Evolutionary conservation across 2,329 filamentous ascomycete genomes (phyloP), one percentile per base, ranked within the genome.

Genomic region (Stagonosporopsis chrysanthemi): DNA sequence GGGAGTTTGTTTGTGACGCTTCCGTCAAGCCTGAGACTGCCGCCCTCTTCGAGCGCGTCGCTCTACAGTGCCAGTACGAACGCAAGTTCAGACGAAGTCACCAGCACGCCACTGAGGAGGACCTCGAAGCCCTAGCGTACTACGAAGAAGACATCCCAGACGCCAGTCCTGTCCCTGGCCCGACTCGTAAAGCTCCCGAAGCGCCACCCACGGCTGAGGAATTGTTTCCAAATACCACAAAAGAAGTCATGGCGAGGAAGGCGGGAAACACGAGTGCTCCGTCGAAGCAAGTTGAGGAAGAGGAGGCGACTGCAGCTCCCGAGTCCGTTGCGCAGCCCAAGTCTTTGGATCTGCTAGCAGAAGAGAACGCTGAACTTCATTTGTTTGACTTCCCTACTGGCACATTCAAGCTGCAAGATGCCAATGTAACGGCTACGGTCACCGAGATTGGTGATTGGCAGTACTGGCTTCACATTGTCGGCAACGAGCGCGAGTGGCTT

Each of bases 1-100:
- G 91, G 83, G 94, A 99, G 77, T 99, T 98, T 74, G 90, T 99
- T 63, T 98, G 93, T 80, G 95, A 98, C 78, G 76, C 82, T 36
- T 88, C 88, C 12, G 86, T 90, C 39, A 82, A 87, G 26, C 80
- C 87, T 2, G 83, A 87, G 44, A 90, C 93, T 67, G 89, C 95
- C 23, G 84, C 88, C 42, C 86, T 89, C 15, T 98, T 99, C 75
- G 87, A 94, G 71, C 83, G 89, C 51, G 88, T 92, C 50, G 91
- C 95, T 7, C 85, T 91, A 56, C 89, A 97, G 85, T 97, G 95
- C 75, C 95, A 99, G 78, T 99, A 96, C 89, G 95, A 99, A 80
- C 87, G 94, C 71, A 98, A 97, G 77, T 96, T 95, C 77, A 87
- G 91, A 62, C 90, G 89, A 71, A 88, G 86, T 36, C 86, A 91